Conservation (phyloP, 176 grass and related monocot genomes). For the Elymus sibiricus region DNA sequence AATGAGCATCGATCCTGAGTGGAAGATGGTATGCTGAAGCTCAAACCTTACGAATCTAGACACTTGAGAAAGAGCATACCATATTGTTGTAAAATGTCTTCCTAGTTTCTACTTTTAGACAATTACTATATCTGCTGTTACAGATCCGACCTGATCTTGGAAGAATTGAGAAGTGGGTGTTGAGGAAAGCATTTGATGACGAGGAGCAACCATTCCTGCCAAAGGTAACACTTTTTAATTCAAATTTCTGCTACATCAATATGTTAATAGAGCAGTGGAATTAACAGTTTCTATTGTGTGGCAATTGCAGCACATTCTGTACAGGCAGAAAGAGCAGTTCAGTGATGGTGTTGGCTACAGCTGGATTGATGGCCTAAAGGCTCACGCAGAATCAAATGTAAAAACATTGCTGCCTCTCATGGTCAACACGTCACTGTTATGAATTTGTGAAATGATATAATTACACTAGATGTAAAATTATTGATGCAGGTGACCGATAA, state of each 20-base stretch:
- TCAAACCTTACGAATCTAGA: background rate
- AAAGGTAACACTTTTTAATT: conserved; percentile 38
- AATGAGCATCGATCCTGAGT: conserved; percentile 84
- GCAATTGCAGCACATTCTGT: conserved; percentile 63
- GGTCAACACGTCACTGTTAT: background rate
- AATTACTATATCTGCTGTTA: background rate
- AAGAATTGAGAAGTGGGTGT: conserved; percentile 80
- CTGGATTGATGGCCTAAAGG: conserved; percentile 89
- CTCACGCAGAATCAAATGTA: conserved; percentile 56
- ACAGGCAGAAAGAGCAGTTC: conserved; percentile 93
- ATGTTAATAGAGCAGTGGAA: background rate
- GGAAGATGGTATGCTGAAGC: conserved; percentile 62
- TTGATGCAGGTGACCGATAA: conserved; percentile 51
- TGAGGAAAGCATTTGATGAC: conserved; percentile 85
- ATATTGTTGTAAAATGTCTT: background rate
- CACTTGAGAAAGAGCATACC: background rate
- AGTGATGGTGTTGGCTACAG: conserved; percentile 86
- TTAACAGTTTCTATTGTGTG: background rate
- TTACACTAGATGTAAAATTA: conserved; percentile 6
- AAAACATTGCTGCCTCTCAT: background rate
- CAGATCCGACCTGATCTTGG: conserved; percentile 69
- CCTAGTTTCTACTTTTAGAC: background rate
- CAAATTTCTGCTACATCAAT: background rate
- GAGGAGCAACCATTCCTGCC: conserved; percentile 66
- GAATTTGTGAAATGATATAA: background rate